These are phyloP conservation scores for Backusella parvicylindrica DNA, from an alignment of 192 early-diverging fungal species.

Conservation along the genomic window DNA sequence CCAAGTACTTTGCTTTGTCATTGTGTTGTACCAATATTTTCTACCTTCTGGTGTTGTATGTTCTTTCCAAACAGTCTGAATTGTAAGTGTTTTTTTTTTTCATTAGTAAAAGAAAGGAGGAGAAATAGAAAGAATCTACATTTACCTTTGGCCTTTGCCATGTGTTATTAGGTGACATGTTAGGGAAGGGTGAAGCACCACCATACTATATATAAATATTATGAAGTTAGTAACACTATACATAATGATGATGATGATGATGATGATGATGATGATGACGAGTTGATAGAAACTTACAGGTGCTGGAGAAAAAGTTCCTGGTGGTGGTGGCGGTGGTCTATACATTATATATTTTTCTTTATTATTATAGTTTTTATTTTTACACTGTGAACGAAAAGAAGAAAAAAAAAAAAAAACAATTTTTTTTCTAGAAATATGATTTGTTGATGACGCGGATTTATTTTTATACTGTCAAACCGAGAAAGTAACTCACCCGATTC, in stretches of 20 bases:
- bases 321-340: conserved; percentile 18
- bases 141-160: conserved; percentile 13
- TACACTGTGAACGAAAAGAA: not conserved
- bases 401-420: not conserved
- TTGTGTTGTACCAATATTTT: conserved; percentile 81
- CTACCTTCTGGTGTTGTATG: conserved; percentile 79
- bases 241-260: not conserved
- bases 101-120: not conserved
- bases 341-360: not conserved
- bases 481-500: too few species aligned
- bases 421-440: not conserved
- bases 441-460: not conserved
- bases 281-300: conserved; percentile 6
- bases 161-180: not conserved
- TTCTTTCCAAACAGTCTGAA: conserved; percentile 60
- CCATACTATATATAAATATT: conserved; percentile 3
- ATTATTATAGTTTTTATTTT: not conserved
- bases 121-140: not conserved
- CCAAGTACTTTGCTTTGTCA: conserved; percentile 81
- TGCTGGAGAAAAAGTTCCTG: not conserved
- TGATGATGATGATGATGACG: not conserved
- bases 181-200: not conserved
- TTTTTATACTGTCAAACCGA: too few species aligned
- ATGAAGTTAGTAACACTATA: not conserved
- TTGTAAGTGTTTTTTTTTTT: not conserved